Evolutionary conservation across 2,329 filamentous ascomycete genomes (phyloP).

Genomic region (Alternaria solani): DNA sequence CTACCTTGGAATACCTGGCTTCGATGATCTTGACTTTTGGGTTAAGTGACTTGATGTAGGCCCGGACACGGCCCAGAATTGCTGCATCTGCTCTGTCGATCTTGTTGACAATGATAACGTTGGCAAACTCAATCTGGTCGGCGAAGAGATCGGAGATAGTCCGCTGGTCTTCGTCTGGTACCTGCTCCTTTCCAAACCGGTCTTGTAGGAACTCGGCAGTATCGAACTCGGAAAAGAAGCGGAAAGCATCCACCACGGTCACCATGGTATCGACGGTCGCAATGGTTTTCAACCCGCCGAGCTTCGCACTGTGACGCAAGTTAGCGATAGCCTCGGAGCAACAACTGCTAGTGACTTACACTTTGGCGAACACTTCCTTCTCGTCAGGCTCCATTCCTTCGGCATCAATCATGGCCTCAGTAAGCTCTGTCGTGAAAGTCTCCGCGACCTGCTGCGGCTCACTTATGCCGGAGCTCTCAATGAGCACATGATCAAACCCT

Average conservation of each 20-base stretch:
- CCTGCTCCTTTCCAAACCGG: slow-evolving; percentile 65
- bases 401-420: slow-evolving; percentile 56
- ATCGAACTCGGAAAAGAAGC: slow-evolving; percentile 75
- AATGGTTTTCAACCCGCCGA: slow-evolving; percentile 70
- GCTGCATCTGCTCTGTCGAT: slow-evolving; percentile 65
- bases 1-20: slow-evolving; percentile 65
- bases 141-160: slow-evolving; percentile 79
- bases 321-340: background rate
- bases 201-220: slow-evolving; percentile 73
- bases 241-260: slow-evolving; percentile 77
- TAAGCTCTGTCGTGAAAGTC: slow-evolving; percentile 67
- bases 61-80: slow-evolving; percentile 58
- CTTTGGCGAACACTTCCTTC: slow-evolving; percentile 56
- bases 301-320: slow-evolving; percentile 32
- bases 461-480: slow-evolving; percentile 76
- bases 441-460: slow-evolving; percentile 78
- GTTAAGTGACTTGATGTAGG: slow-evolving; percentile 69
- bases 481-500: slow-evolving; percentile 74
- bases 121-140: slow-evolving; percentile 80
- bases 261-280: slow-evolving; percentile 75
- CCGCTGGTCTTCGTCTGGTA: slow-evolving; percentile 70
- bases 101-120: slow-evolving; percentile 77
- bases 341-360: slow-evolving; percentile 52
- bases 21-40: slow-evolving; percentile 71
- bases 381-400: slow-evolving; percentile 54